Conservation (phyloP, 257 asterid species). For the Penstemon davidsonii region DNA sequence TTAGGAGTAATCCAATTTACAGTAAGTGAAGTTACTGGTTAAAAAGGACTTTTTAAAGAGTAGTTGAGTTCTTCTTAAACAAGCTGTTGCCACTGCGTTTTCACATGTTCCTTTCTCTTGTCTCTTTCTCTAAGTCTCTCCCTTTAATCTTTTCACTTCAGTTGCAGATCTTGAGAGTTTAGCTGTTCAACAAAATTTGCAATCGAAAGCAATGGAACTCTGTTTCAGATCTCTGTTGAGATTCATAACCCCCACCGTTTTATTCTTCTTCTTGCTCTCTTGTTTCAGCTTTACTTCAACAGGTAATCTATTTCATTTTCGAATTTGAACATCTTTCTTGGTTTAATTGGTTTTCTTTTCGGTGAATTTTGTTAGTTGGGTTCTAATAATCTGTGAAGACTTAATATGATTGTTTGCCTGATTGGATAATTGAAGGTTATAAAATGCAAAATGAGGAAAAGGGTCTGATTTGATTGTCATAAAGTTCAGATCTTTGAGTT, state of each 20-base stretch:
- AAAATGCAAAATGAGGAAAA: neutral
- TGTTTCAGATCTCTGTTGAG: slow-evolving; percentile 39
- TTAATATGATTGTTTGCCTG: slow-evolving; percentile 19
- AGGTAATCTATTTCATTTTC: slow-evolving; percentile 36
- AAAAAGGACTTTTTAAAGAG: slow-evolving; percentile 32
- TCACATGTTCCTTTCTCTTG: slow-evolving; percentile 19
- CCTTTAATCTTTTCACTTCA: slow-evolving; percentile 21
- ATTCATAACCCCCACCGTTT: slow-evolving; percentile 33
- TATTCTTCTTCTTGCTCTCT: slow-evolving; percentile 44
- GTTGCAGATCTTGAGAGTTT: slow-evolving; percentile 44
- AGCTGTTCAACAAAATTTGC: slow-evolving; percentile 28
- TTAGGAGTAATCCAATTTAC: neutral
- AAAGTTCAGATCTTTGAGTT: slow-evolving; percentile 34
- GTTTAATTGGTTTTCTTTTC: slow-evolving; percentile 20
- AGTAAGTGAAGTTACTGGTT: slow-evolving; percentile 8
- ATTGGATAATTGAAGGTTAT: neutral
- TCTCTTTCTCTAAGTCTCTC: slow-evolving; percentile 5
- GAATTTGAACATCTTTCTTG: slow-evolving; percentile 3
- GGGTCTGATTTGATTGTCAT: slow-evolving; percentile 23
- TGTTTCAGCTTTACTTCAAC: slow-evolving; percentile 57
- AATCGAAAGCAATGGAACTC: slow-evolving; percentile 42
- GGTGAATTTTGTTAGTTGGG: slow-evolving; percentile 13
- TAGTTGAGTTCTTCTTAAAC: slow-evolving; percentile 14
- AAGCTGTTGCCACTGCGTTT: slow-evolving; percentile 33
- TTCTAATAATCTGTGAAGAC: slow-evolving; percentile 18